A percentile compares a stretch with the other conserved stretches of the same genome.
phyloP scores from a whole-genome alignment of 2,329 filamentous ascomycete genomes.

The Aciculosporium take region DNA sequence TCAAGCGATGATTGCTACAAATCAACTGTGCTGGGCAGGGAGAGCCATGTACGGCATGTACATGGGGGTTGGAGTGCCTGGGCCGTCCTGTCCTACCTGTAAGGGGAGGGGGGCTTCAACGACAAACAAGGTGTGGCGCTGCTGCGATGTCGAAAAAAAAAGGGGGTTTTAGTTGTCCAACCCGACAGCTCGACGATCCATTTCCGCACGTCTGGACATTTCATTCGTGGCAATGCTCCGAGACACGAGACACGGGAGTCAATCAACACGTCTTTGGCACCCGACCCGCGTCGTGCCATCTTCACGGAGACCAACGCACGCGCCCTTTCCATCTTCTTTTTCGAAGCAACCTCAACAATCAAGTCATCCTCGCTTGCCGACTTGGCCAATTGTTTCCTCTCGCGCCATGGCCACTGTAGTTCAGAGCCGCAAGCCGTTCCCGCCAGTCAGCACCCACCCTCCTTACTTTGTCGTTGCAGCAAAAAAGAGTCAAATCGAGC shows the following conservation, averaged over 20 bases:
- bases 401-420: no score
- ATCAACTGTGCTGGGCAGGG: constrained; percentile 2
- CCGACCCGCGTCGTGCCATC: background rate
- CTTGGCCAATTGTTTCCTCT: no score
- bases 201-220: background rate
- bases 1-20: constrained; percentile 44
- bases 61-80: constrained; percentile 4
- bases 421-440: background rate
- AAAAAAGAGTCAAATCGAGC: no score
- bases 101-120: background rate
- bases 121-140: no score
- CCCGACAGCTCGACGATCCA: background rate
- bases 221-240: background rate
- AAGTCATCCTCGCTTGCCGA: background rate
- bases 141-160: background rate
- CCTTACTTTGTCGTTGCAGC: no score
- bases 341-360: background rate
- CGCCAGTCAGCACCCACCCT: no score
- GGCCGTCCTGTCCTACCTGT: background rate
- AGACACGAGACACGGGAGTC: no score
- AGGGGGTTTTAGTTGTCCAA: background rate
- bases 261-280: background rate
- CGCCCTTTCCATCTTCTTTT: no score
- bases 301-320: no score
- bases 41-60: background rate